phyloP scores from a whole-genome alignment of 164 flowering plant species.

The Magnolia officinalis region DNA sequence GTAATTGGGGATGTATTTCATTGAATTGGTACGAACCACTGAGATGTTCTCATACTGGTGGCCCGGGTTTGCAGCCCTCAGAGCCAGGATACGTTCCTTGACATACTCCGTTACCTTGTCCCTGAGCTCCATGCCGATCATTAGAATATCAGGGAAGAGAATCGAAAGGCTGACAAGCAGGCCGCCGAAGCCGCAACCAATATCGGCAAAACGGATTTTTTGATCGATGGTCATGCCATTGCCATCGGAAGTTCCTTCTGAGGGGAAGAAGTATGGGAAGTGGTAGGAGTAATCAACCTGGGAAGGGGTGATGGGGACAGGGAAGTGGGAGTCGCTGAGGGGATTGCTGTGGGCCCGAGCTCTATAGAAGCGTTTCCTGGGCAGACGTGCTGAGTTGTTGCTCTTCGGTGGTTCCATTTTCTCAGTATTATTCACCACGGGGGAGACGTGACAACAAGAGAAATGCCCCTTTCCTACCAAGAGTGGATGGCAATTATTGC shows the following conservation, averaged over 20 bases:
- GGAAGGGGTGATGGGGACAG: conserved; percentile 64
- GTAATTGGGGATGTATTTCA: conserved; percentile 91
- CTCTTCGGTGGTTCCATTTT: conserved; percentile 26
- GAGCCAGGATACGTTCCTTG: conserved; percentile 69
- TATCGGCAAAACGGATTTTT: conserved; percentile 71
- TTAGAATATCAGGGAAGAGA: conserved; percentile 71
- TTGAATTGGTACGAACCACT: conserved; percentile 86
- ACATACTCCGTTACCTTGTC: conserved; percentile 94
- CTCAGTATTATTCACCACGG: not conserved
- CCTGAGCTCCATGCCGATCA: conserved; percentile 98
- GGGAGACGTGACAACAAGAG: not conserved
- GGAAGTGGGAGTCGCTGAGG: conserved; percentile 91
- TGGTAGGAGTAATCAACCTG: conserved; percentile 65
- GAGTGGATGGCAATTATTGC: not conserved
- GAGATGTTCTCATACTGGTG: conserved; percentile 67
- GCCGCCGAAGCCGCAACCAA: conserved; percentile 98
- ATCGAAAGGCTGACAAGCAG: conserved; percentile 71
- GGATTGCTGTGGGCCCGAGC: conserved; percentile 98
- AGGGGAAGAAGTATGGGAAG: conserved; percentile 54
- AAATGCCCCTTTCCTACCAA: not conserved
- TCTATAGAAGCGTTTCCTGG: conserved; percentile 88
- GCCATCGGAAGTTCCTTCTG: conserved; percentile 11
- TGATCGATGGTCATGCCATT: conserved; percentile 3
- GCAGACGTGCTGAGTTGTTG: conserved; percentile 53
- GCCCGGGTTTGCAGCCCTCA: conserved; percentile 63